These are phyloP conservation scores for Apiotrichum siamense DNA, from an alignment of 1,284 basidiomycete genomes.

Conservation along the genomic window DNA sequence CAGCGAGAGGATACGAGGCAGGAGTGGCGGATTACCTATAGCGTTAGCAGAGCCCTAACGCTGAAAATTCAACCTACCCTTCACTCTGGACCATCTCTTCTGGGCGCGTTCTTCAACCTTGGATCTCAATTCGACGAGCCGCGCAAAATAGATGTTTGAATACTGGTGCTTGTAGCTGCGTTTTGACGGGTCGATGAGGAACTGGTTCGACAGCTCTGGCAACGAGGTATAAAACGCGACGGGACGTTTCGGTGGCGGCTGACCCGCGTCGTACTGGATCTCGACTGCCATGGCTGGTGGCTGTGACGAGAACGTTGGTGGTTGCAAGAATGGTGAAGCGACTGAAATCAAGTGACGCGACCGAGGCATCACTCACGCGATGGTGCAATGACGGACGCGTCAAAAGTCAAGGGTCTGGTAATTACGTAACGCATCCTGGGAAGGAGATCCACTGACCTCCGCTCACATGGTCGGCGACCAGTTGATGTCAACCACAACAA, in stretches of 20 bases:
- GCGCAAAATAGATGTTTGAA: constrained; percentile 83
- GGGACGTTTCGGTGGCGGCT: constrained; percentile 19
- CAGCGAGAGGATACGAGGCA: constrained; percentile 83
- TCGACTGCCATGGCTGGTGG: constrained; percentile 9
- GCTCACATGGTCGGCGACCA: too few relatives aligned
- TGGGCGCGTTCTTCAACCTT: constrained; percentile 61
- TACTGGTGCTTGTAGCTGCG: constrained; percentile 69
- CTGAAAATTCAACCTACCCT: constrained; percentile 49
- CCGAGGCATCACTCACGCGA: too few relatives aligned
- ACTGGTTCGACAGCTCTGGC: constrained; percentile 42
- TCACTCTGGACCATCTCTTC: constrained; percentile 60
- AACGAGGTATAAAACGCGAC: constrained; percentile 34
- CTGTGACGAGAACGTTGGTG: too few relatives aligned
- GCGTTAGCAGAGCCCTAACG: background rate
- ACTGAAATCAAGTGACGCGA: too few relatives aligned
- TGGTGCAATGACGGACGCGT: too few relatives aligned
- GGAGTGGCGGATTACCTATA: constrained; percentile 63
- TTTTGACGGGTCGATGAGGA: constrained; percentile 38
- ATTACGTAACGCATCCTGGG: too few relatives aligned
- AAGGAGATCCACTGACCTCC: too few relatives aligned
- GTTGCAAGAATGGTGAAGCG: too few relatives aligned
- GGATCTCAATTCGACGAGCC: constrained; percentile 61
- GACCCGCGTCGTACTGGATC: constrained; percentile 3
- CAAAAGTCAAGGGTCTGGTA: too few relatives aligned
- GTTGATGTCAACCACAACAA: background rate